These are phyloP conservation scores for Clarireedia homoeocarpa DNA, from an alignment of 2,329 filamentous ascomycete species.

Conservation along the genomic window DNA sequence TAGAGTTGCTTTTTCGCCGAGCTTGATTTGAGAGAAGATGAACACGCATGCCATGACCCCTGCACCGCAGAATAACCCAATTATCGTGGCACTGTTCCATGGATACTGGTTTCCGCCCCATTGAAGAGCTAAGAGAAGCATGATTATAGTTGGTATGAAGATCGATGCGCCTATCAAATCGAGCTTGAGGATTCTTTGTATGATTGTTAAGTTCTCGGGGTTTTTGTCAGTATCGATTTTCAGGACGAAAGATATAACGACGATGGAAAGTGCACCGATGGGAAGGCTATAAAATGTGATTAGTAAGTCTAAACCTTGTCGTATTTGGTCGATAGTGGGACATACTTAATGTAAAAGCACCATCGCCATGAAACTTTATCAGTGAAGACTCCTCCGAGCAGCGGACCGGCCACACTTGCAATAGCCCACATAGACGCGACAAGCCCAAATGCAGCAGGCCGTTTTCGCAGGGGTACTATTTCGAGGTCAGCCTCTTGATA, in stretches of 20 bases:
- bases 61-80: conserved; percentile 30
- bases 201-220: conserved; percentile 16
- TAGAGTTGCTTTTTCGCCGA: conserved; percentile 29
- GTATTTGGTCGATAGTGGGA: neutral
- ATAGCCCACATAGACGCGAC: conserved; percentile 26
- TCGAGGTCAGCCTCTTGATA: conserved; percentile 13
- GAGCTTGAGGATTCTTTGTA: conserved; percentile 23
- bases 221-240: conserved; percentile 33
- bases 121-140: conserved; percentile 33
- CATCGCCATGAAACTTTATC: conserved; percentile 26
- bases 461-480: conserved; percentile 21
- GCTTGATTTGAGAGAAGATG: conserved; percentile 27
- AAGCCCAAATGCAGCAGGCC: conserved; percentile 25
- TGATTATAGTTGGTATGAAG: conserved; percentile 31
- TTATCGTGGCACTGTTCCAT: conserved; percentile 30
- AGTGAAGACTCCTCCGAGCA: conserved; percentile 27
- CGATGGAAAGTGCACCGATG: conserved; percentile 32
- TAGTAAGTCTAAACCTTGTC: neutral
- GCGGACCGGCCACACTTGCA: conserved; percentile 26
- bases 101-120: conserved; percentile 33
- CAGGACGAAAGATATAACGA: conserved; percentile 33
- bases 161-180: conserved; percentile 31
- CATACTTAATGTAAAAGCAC: conserved; percentile 24
- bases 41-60: conserved; percentile 26
- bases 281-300: conserved; percentile 13